phyloP scores from a whole-genome alignment of 768 basidiomycete species.

The Boletus sp. region DNA sequence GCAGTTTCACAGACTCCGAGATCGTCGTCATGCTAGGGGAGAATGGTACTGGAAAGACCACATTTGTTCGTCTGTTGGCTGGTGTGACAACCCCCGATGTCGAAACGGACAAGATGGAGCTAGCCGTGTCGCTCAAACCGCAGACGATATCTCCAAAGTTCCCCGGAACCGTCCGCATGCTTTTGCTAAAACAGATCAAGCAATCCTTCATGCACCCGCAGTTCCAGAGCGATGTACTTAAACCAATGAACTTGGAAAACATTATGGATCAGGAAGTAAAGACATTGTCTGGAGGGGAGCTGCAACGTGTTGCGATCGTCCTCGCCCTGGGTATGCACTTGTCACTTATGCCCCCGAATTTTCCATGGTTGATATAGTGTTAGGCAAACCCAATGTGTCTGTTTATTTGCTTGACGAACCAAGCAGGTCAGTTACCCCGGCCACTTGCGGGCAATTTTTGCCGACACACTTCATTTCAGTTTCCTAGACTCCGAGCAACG shows the following conservation, averaged over 20 bases:
- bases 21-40: slow-evolving; percentile 99
- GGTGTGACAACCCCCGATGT: slow-evolving; percentile 83
- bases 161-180: slow-evolving; percentile 93
- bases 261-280: slow-evolving; percentile 98
- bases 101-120: slow-evolving; percentile 75
- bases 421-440: slow-evolving; percentile 50
- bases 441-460: neutral
- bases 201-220: slow-evolving; percentile 98
- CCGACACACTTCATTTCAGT: slow-evolving; percentile 35
- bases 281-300: slow-evolving; percentile 96
- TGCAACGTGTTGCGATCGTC: slow-evolving; percentile 96
- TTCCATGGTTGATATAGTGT: slow-evolving; percentile 8
- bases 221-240: slow-evolving; percentile 97
- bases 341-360: neutral
- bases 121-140: slow-evolving; percentile 94
- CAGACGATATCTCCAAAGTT: slow-evolving; percentile 99
- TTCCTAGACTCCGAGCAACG: slow-evolving; percentile 99
- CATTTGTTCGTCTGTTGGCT: slow-evolving; percentile 92
- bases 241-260: slow-evolving; percentile 93
- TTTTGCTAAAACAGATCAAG: slow-evolving; percentile 93
- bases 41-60: slow-evolving; percentile 99
- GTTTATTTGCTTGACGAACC: slow-evolving; percentile 98
- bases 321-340: slow-evolving; percentile 73
- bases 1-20: slow-evolving; percentile 97
- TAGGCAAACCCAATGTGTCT: slow-evolving; percentile 73